These are phyloP conservation scores for Sugiyamaella xylanicola DNA, from an alignment of 1,139 yeast species.

Conservation along the genomic window DNA sequence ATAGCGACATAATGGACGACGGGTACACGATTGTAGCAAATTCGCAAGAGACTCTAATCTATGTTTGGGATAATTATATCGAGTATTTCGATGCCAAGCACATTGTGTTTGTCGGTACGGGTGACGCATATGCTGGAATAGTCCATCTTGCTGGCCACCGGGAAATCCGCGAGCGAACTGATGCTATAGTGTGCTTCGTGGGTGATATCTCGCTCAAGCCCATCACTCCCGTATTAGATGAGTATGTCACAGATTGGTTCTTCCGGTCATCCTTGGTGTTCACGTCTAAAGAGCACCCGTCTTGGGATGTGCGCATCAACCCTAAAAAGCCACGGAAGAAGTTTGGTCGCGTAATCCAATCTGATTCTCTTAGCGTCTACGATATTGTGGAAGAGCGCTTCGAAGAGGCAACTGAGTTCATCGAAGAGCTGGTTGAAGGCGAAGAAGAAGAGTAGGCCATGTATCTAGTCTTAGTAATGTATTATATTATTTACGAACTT, in stretches of 20 bases:
- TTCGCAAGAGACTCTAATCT: slow-evolving; percentile 73
- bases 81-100: slow-evolving; percentile 72
- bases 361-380: slow-evolving; percentile 67
- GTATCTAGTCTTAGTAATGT: slow-evolving; percentile 5
- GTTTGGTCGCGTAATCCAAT: slow-evolving; percentile 82
- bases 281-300: slow-evolving; percentile 69
- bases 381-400: slow-evolving; percentile 79
- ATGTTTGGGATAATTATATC: slow-evolving; percentile 89
- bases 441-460: slow-evolving; percentile 26
- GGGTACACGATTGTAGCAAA: slow-evolving; percentile 29
- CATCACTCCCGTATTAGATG: slow-evolving; percentile 84
- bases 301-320: slow-evolving; percentile 65
- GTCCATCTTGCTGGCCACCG: slow-evolving; percentile 89
- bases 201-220: slow-evolving; percentile 70
- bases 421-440: slow-evolving; percentile 67
- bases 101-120: slow-evolving; percentile 81
- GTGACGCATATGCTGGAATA: slow-evolving; percentile 85
- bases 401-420: slow-evolving; percentile 82
- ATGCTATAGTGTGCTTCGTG: slow-evolving; percentile 72
- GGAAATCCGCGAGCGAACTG: slow-evolving; percentile 62
- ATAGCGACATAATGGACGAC: slow-evolving; percentile 27
- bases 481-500: slow-evolving; percentile 15
- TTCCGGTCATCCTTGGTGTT: slow-evolving; percentile 83
- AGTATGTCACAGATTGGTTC: slow-evolving; percentile 88
- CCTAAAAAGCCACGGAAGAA: slow-evolving; percentile 81